A percentile compares a stretch with the other conserved stretches of the same genome.
Evolutionary conservation across 768 basidiomycete genomes (phyloP).

Genomic region (Xerocomellus amylosporus): DNA sequence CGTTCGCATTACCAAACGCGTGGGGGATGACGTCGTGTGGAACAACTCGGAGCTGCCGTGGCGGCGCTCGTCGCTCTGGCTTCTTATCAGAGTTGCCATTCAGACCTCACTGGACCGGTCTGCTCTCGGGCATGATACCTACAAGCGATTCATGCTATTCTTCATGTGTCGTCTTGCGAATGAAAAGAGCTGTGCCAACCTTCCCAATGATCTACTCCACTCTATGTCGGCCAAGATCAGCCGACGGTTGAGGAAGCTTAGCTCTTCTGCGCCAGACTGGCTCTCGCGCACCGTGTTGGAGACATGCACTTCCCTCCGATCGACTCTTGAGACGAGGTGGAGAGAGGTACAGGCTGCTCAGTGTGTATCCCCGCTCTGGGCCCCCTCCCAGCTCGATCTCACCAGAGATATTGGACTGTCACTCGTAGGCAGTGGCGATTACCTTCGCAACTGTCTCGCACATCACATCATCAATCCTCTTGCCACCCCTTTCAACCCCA

Average conservation of each 20-base stretch:
- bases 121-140: constrained; percentile 11
- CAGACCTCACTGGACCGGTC: constrained; percentile 36
- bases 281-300: constrained; percentile 6
- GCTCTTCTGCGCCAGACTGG: constrained; percentile 13
- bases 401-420: constrained; percentile 34
- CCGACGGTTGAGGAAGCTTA: constrained; percentile 38
- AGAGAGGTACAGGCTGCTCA: constrained; percentile 27
- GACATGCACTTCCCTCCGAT: constrained; percentile 17
- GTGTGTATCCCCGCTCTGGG: constrained; percentile 30
- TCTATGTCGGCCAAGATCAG: constrained; percentile 38
- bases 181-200: neutral
- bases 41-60: constrained; percentile 39
- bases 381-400: constrained; percentile 28
- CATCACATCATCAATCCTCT: neutral
- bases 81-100: constrained; percentile 44
- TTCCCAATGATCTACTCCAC: constrained; percentile 36
- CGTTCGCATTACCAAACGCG: constrained; percentile 38
- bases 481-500: neutral
- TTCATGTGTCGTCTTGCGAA: constrained; percentile 22
- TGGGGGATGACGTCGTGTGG: constrained; percentile 49
- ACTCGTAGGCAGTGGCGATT: constrained; percentile 28
- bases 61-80: constrained; percentile 52
- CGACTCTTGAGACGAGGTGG: constrained; percentile 37
- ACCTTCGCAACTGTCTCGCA: constrained; percentile 25
- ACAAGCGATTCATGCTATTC: constrained; percentile 37